phyloP scores from a whole-genome alignment of 345 rosid species.

The Citrus mangshanensis region DNA sequence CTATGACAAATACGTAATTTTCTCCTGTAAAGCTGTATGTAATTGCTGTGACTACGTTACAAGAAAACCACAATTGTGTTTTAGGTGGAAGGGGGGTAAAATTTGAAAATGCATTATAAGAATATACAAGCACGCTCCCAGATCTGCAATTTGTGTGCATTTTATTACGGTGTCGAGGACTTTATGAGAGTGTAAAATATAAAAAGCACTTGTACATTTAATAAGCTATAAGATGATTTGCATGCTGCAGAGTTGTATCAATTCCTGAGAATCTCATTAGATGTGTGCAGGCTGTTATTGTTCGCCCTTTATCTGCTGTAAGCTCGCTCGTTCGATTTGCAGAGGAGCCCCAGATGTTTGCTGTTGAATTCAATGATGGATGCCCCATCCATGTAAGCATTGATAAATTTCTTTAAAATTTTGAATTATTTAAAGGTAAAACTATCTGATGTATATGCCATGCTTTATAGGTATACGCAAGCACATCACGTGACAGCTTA shows the following conservation, averaged over 20 bases:
- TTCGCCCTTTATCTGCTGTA: slow-evolving; percentile 88
- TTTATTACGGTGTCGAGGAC: not conserved
- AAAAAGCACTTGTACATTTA: not conserved
- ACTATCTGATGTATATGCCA: slow-evolving; percentile 28
- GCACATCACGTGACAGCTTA: slow-evolving; percentile 93
- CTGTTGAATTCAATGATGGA: slow-evolving; percentile 90
- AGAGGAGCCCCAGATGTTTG: slow-evolving; percentile 99
- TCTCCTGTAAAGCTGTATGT: not conserved
- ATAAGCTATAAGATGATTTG: not conserved
- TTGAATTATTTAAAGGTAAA: slow-evolving; percentile 8
- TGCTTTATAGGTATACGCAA: slow-evolving; percentile 72
- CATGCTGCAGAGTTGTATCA: slow-evolving; percentile 25
- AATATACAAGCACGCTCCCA: not conserved
- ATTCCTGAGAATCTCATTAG: slow-evolving; percentile 79
- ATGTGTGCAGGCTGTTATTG: slow-evolving; percentile 96
- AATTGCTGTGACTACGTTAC: not conserved
- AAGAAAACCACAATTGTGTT: not conserved
- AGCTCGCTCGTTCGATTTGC: slow-evolving; percentile 92
- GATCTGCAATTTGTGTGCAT: not conserved
- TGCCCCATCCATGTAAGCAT: slow-evolving; percentile 91
- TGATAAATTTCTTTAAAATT: slow-evolving; percentile 6
- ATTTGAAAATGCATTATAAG: not conserved
- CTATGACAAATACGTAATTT: too few relatives aligned
- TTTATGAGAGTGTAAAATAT: not conserved
- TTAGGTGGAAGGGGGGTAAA: not conserved